Percentiles rank a stretch among this genome's conserved stretches.
phyloP scores from a whole-genome alignment of 2,329 filamentous ascomycete genomes.

The Botrytis deweyae region DNA sequence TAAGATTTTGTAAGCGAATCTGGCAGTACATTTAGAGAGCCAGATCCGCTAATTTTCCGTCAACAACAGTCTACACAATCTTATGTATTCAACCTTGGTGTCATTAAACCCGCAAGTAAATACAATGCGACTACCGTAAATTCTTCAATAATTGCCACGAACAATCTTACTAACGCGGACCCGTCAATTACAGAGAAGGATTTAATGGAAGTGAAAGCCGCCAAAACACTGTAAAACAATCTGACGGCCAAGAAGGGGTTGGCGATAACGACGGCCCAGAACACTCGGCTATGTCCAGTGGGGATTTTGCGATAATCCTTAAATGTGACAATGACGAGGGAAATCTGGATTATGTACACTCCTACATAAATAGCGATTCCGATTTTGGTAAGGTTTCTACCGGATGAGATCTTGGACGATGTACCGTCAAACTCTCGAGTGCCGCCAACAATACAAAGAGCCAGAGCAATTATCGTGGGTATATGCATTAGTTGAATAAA shows the following conservation, averaged over 20 bases:
- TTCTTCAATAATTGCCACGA: constrained; percentile 40
- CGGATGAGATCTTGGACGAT: constrained; percentile 26
- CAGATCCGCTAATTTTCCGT: not conserved
- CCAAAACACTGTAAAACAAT: constrained; percentile 38
- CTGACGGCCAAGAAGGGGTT: constrained; percentile 39
- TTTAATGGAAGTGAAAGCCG: constrained; percentile 31
- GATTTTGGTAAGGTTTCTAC: constrained; percentile 32
- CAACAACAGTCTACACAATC: not conserved
- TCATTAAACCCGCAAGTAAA: constrained; percentile 28
- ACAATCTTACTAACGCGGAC: constrained; percentile 35
- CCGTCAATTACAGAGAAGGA: constrained; percentile 33
- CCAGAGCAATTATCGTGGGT: constrained; percentile 34
- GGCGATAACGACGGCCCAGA: constrained; percentile 36
- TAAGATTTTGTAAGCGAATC: not conserved
- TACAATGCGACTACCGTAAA: constrained; percentile 38
- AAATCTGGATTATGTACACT: constrained; percentile 32
- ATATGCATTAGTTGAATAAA: constrained; percentile 35
- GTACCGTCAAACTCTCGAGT: constrained; percentile 26
- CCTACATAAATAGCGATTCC: constrained; percentile 37
- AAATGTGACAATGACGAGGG: constrained; percentile 31
- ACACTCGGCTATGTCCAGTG: constrained; percentile 36
- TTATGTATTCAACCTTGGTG: not conserved
- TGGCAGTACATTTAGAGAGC: not conserved
- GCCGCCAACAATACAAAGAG: constrained; percentile 39
- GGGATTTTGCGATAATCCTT: constrained; percentile 34